A percentile compares a stretch with the other conserved stretches of the same genome.
phyloP scores from a whole-genome alignment of 768 basidiomycete species.

The Boletus pseudo-olivaceus region DNA sequence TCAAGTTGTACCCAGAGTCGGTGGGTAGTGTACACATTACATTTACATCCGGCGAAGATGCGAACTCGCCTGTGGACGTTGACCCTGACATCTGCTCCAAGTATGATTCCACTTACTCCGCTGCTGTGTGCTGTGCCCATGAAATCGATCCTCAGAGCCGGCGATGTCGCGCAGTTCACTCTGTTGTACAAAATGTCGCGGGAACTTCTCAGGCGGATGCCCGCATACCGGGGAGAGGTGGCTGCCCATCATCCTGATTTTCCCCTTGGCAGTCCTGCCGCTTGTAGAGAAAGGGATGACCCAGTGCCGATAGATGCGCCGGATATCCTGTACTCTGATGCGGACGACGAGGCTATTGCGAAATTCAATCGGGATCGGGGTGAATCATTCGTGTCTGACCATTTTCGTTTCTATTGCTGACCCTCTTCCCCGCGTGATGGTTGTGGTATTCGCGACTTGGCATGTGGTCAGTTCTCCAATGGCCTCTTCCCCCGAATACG shows the following conservation, averaged over 20 bases:
- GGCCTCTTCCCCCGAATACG: too few relatives aligned
- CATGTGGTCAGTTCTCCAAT: constrained; percentile 13
- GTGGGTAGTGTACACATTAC: constrained; percentile 47
- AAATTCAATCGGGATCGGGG: constrained; percentile 20
- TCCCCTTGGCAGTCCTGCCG: constrained; percentile 25
- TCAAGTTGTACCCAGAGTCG: constrained; percentile 43
- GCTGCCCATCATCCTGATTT: constrained; percentile 29
- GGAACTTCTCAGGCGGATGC: constrained; percentile 55
- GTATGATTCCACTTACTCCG: constrained; percentile 25
- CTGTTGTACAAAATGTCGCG: constrained; percentile 55
- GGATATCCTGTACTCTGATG: constrained; percentile 33
- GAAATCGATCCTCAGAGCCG: background rate
- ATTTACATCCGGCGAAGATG: constrained; percentile 39
- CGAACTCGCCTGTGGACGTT: constrained; percentile 42
- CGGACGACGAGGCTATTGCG: constrained; percentile 34
- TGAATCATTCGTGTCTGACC: background rate
- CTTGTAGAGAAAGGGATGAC: constrained; percentile 11
- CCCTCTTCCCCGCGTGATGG: rapidly evolving
- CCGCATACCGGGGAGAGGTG: constrained; percentile 24
- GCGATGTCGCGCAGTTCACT: constrained; percentile 44
- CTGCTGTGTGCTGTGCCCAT: background rate
- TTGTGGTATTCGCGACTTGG: constrained; percentile 6
- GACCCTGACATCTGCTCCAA: constrained; percentile 39
- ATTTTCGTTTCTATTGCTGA: background rate
- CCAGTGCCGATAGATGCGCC: constrained; percentile 28